Evolutionary conservation across 164 flowering plant species (phyloP), one percentile per base, ranked within the genome.

Genomic region (Chloranthus sessilifolius): DNA sequence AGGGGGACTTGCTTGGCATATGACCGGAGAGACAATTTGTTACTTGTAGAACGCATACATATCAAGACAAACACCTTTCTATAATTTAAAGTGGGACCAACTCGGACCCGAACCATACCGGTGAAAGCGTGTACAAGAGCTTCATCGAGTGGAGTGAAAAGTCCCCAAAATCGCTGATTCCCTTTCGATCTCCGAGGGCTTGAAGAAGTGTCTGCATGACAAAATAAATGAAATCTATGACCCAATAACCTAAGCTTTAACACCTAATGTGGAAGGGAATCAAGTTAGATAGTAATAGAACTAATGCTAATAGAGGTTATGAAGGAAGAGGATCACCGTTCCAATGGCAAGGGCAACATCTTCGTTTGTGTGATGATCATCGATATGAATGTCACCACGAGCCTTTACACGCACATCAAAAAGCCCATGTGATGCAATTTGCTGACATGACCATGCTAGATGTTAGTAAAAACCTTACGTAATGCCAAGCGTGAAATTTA

Each of bases 271-370:
- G 19, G 31, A 12, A 10, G 16, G 14, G 14, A 33, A 23, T 17
- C 31, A 20, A 39, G 3, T 20, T 9, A 30, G 2, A 4, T 28
- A 3, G 23, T 4, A 19, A 25, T 6, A 45, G 30, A 35, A 9
- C 12, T 9, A 5, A 21, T 1, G 8, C 11, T 27, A 11, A 16
- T 4, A 27, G 25, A 25, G 23, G 48, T 16, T 21, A 15, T 11
- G 27, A 11, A 22, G 16, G 22, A 31, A 29, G 35, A 45, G 35
- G 28, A 20, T 62, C 17, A 94, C 99, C 52, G 99, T 81, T 68
- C 99, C 99, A 63, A 94, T 75, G 49, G 97, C 88, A 66, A 94
- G 99, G 14, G 95, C 99, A 65, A 94, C 85, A 80, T 94, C 96
- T 75, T 94, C 99, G 63, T 94, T 94, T 6, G 92, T 87, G 56